Percentiles rank a stretch among this genome's conserved stretches.
These are phyloP conservation scores for Calonectria crousiana DNA, from an alignment of 2,329 filamentous ascomycete species.

Conservation along the genomic window DNA sequence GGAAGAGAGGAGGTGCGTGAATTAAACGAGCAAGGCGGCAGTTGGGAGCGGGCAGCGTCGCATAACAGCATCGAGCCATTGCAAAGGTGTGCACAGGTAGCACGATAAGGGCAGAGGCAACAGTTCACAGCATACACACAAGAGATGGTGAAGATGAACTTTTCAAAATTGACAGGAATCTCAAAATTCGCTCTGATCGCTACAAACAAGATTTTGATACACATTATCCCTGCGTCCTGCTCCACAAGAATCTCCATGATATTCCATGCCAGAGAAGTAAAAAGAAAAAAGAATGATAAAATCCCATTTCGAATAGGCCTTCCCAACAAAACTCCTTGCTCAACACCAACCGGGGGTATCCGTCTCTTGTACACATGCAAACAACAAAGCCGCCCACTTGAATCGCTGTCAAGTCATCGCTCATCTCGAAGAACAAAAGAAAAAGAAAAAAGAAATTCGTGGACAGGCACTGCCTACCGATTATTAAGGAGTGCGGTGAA, in stretches of 20 bases:
- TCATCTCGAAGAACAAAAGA: neutral
- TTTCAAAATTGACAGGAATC: neutral
- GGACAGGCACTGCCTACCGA: neutral
- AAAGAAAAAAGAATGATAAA: neutral
- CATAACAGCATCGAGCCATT: neutral
- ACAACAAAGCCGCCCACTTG: slow-evolving; percentile 1
- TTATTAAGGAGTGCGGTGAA: neutral
- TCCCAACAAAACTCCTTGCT: slow-evolving; percentile 10
- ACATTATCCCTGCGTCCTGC: slow-evolving; percentile 6
- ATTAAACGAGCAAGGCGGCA: neutral
- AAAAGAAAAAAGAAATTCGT: neutral
- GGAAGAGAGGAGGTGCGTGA: slow-evolving; percentile 3
- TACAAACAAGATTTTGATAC: slow-evolving; percentile 6
- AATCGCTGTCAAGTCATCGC: slow-evolving; percentile 4
- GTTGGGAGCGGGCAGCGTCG: neutral
- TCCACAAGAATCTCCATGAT: neutral
- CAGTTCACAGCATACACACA: neutral
- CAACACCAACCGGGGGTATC: neutral
- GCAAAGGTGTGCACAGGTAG: no score
- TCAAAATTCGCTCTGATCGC: neutral
- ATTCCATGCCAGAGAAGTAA: neutral
- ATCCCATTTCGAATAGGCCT: slow-evolving; percentile 2
- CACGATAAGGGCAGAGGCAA: neutral
- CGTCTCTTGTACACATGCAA: slow-evolving; percentile 4
- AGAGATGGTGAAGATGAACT: neutral